A percentile compares a stretch with the other conserved stretches of the same genome.
Evolutionary conservation across 305 asterid genomes (phyloP).

Genomic region (Petunia hybrid): DNA sequence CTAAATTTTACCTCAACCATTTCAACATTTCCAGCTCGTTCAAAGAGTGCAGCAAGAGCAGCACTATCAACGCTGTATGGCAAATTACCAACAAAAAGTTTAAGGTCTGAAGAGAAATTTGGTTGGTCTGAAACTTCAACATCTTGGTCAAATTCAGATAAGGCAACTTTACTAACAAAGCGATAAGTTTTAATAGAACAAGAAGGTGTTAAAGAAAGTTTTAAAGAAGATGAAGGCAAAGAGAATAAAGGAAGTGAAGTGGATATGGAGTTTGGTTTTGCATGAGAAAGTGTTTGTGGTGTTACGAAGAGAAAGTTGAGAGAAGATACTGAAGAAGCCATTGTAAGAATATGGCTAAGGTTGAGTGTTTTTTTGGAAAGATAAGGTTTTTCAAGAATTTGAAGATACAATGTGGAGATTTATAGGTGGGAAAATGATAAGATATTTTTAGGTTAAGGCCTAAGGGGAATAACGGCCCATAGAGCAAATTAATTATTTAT

Average conservation of each 20-base stretch:
- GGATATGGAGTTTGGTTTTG: conserved; percentile 46
- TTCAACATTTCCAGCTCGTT: conserved; percentile 76
- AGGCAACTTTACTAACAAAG: conserved; percentile 52
- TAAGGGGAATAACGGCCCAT: too few species aligned
- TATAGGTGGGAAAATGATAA: conserved; percentile 20
- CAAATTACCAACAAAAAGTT: conserved; percentile 88
- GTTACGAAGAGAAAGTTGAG: conserved; percentile 60
- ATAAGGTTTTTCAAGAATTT: conserved; percentile 31
- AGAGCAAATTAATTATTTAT: too few species aligned
- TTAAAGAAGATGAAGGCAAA: conserved; percentile 46
- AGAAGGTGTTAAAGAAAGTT: conserved; percentile 47
- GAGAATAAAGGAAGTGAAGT: conserved; percentile 42
- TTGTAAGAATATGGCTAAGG: background rate
- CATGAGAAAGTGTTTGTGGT: conserved; percentile 58
- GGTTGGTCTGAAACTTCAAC: conserved; percentile 42
- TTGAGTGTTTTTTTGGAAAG: too few species aligned
- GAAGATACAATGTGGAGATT: conserved; percentile 8
- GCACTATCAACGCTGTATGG: conserved; percentile 78
- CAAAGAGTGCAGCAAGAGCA: conserved; percentile 73
- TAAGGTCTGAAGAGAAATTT: conserved; percentile 63
- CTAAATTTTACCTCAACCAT: conserved; percentile 78
- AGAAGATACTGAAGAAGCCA: conserved; percentile 64
- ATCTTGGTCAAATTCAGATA: conserved; percentile 56
- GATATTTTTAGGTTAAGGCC: too few species aligned
- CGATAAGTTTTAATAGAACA: conserved; percentile 34